Percentiles rank a stretch among this genome's conserved stretches.
phyloP scores from a whole-genome alignment of 345 rosid species.

The Eucalyptus guilfoylei region DNA sequence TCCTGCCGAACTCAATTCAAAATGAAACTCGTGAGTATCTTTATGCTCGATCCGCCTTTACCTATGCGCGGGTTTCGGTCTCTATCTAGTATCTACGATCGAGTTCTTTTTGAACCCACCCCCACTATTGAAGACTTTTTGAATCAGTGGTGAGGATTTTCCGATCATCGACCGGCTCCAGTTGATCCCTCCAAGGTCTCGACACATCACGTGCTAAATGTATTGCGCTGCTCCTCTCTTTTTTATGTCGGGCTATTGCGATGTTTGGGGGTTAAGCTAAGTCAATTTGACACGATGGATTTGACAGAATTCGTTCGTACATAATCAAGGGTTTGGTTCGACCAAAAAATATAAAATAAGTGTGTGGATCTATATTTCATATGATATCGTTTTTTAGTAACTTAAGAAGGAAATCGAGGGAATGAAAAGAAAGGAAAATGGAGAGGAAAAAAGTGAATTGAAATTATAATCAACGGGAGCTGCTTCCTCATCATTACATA shows the following conservation, averaged over 20 bases:
- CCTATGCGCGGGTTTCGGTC: background rate
- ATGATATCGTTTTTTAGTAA: background rate
- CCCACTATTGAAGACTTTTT: background rate
- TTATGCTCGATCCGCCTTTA: background rate
- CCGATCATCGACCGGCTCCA: background rate
- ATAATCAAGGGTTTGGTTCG: background rate
- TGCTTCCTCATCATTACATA: background rate
- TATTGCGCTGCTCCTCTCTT: background rate
- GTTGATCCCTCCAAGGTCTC: background rate
- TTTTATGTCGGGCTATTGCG: background rate
- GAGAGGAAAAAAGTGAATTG: background rate
- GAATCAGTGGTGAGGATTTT: background rate
- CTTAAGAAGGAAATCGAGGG: background rate
- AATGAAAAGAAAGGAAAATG: background rate
- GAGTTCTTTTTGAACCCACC: background rate
- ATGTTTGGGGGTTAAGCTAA: background rate
- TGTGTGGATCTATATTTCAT: no score
- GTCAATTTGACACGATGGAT: background rate
- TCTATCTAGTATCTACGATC: rapidly evolving
- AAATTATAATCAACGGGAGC: background rate
- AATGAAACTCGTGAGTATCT: background rate
- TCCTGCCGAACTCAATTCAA: background rate
- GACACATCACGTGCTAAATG: background rate
- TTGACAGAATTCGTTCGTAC: background rate
- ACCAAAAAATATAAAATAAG: no score